phyloP scores from a whole-genome alignment of 106 monocot genomes.

The Dendrobium catenatum region DNA sequence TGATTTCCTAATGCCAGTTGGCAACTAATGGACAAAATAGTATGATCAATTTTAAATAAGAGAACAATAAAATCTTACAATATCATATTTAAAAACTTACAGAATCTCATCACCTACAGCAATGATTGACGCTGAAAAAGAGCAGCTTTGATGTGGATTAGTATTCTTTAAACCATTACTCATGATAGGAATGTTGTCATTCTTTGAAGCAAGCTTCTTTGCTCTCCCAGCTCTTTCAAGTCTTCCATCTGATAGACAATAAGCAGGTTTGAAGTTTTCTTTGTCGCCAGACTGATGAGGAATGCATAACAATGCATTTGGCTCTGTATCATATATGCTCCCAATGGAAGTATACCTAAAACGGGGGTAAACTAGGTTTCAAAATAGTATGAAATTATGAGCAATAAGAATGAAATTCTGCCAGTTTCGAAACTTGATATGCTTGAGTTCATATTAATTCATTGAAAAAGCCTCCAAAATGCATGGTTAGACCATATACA shows the following conservation, averaged over 20 bases:
- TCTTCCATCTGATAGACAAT: constrained; percentile 84
- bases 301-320: constrained; percentile 68
- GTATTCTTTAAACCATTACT: constrained; percentile 49
- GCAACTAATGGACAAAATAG: background rate
- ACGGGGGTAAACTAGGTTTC: constrained; percentile 1
- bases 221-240: constrained; percentile 92
- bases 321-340: constrained; percentile 98
- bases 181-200: constrained; percentile 21
- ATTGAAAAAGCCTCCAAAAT: background rate
- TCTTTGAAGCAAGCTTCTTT: constrained; percentile 40
- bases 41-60: background rate
- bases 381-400: background rate
- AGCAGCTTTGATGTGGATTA: constrained; percentile 15
- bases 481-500: background rate
- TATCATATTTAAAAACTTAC: constrained; percentile 41
- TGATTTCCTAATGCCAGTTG: too few relatives aligned
- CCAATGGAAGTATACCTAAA: constrained; percentile 96
- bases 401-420: background rate
- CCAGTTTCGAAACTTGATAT: background rate
- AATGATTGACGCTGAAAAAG: constrained; percentile 70
- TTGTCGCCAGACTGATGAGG: constrained; percentile 31
- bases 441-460: background rate
- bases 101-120: constrained; percentile 92
- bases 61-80: background rate
- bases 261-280: constrained; percentile 84